phyloP scores from a whole-genome alignment of 1,139 yeast species.

The Spencermartinsiella ligniputridi region DNA sequence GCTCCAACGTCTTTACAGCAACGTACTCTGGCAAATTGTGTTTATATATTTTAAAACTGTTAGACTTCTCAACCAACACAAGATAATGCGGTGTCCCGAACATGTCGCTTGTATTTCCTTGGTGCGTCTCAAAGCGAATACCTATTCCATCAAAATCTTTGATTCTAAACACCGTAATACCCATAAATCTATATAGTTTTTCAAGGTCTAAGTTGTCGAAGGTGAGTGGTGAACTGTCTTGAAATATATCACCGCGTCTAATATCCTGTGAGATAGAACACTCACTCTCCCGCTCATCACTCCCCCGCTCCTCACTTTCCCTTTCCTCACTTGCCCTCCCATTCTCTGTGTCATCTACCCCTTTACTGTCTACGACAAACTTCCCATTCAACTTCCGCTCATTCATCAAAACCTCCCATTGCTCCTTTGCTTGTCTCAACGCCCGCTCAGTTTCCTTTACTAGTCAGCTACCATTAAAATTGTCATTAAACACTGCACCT shows the following conservation, averaged over 20 bases:
- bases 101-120: constrained; percentile 4
- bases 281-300: constrained; percentile 6
- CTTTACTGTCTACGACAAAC: background rate
- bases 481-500: background rate
- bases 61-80: constrained; percentile 16
- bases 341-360: background rate
- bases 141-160: constrained; percentile 21
- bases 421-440: background rate
- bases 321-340: background rate
- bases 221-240: constrained; percentile 6
- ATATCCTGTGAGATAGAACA: no score
- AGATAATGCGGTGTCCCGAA: constrained; percentile 25
- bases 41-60: constrained; percentile 15
- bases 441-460: background rate
- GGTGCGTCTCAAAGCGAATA: constrained; percentile 24
- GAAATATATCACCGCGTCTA: no score
- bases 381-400: background rate
- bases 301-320: background rate
- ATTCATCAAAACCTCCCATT: background rate
- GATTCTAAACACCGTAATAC: constrained; percentile 24
- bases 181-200: constrained; percentile 23
- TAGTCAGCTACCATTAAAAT: background rate
- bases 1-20: constrained; percentile 17
- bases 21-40: constrained; percentile 25
- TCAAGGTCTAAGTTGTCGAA: constrained; percentile 17